These are phyloP conservation scores for Nephelium lappaceum DNA, from an alignment of 345 rosid genomes.

Conservation along the genomic window DNA sequence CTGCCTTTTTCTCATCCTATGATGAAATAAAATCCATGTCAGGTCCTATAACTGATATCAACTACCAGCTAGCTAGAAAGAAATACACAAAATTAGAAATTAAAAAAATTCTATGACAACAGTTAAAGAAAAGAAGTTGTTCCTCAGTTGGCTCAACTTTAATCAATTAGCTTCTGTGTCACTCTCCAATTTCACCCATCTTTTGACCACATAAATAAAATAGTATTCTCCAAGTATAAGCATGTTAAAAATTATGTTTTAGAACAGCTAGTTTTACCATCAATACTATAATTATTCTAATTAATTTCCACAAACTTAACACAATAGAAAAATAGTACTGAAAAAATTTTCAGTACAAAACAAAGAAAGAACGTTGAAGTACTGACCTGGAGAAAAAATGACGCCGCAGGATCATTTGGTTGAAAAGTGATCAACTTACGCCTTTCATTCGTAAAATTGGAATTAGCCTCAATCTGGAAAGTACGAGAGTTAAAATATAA, in stretches of 20 bases:
- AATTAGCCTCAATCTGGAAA: conserved; percentile 69
- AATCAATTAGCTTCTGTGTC: not conserved
- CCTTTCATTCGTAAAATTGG: conserved; percentile 57
- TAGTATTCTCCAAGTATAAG: not conserved
- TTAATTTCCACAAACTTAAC: not conserved
- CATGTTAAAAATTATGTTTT: not conserved
- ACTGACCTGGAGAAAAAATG: conserved; percentile 66
- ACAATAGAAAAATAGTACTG: not conserved
- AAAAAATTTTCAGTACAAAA: not conserved
- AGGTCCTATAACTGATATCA: not conserved
- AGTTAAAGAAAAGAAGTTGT: not conserved
- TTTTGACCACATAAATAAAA: not conserved
- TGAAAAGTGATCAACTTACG: conserved; percentile 59
- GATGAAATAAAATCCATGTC: conserved; percentile 11
- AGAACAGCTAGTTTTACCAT: not conserved
- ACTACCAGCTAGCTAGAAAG: not conserved
- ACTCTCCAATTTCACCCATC: not conserved
- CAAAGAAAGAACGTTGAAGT: not conserved
- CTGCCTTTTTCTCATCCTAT: conserved; percentile 68
- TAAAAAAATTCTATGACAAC: not conserved
- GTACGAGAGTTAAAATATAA: conserved; percentile 20
- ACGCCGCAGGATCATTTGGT: conserved; percentile 74
- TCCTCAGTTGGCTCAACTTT: not conserved
- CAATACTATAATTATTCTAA: not conserved
- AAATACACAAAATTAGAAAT: not conserved